A percentile compares a stretch with the other conserved stretches of the same genome.
Evolutionary conservation across 495 filamentous ascomycete species (phyloP).

Genomic region (Poronia punctata): DNA sequence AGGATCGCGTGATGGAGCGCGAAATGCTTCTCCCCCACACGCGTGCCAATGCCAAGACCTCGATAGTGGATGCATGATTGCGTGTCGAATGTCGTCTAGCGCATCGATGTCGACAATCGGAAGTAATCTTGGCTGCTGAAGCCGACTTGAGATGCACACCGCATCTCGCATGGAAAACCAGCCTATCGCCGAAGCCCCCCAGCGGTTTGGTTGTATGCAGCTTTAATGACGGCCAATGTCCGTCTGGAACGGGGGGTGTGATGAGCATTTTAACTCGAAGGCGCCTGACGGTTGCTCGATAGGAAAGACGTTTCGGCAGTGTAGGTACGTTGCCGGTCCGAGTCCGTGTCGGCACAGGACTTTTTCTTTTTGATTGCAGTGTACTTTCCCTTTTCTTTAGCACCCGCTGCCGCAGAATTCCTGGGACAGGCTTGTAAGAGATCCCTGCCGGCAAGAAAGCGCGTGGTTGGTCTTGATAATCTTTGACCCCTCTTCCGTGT

Average conservation of each 20-base stretch:
- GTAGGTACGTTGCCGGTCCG: background rate
- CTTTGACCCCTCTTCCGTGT: slow-evolving; percentile 6
- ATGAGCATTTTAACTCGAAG: no score
- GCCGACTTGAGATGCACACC: slow-evolving; percentile 3
- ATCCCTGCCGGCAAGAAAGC: slow-evolving; percentile 6
- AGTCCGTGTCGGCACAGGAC: slow-evolving; percentile 3
- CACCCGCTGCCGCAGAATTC: slow-evolving; percentile 7
- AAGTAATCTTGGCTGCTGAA: slow-evolving; percentile 2
- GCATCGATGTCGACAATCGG: slow-evolving; percentile 1
- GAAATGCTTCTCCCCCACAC: slow-evolving; percentile 5
- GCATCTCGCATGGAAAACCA: slow-evolving; percentile 5
- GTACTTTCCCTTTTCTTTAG: no score
- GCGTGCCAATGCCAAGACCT: slow-evolving; percentile 10
- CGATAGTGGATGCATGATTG: slow-evolving; percentile 11
- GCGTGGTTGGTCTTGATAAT: slow-evolving; percentile 9
- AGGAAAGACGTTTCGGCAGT: slow-evolving; percentile 5
- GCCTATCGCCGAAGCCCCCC: slow-evolving; percentile 4
- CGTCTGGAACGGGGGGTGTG: slow-evolving; percentile 6
- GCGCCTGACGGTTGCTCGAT: no score
- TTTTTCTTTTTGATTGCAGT: no score
- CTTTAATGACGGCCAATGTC: slow-evolving; percentile 6
- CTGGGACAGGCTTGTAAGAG: slow-evolving; percentile 1
- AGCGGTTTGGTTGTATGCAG: slow-evolving; percentile 4
- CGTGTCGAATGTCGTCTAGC: slow-evolving; percentile 8
- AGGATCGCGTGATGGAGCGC: background rate